Evolutionary conservation across 768 basidiomycete genomes (phyloP).

Genomic region (Boletus subparvulus): DNA sequence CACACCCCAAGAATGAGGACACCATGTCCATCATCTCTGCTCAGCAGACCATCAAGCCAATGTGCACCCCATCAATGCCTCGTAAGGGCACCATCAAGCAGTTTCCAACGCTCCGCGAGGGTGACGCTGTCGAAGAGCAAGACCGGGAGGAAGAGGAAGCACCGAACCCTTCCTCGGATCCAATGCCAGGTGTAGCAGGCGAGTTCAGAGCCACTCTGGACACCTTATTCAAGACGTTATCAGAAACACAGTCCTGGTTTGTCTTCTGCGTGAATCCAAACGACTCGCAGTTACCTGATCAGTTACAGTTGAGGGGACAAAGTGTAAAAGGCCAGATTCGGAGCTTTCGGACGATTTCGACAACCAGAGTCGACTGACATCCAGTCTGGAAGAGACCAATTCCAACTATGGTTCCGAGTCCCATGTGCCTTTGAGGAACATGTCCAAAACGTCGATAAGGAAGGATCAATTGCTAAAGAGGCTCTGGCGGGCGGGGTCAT

Average conservation of each 20-base stretch:
- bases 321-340: too few species aligned
- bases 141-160: conserved; percentile 49
- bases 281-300: too few species aligned
- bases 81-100: conserved; percentile 73
- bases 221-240: too few species aligned
- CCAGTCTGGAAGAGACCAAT: conserved; percentile 69
- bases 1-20: conserved; percentile 89
- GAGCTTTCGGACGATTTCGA: too few species aligned
- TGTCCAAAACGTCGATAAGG: conserved; percentile 83
- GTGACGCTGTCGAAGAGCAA: conserved; percentile 36
- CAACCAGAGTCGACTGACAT: conserved; percentile 72
- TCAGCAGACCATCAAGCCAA: conserved; percentile 89
- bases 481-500: conserved; percentile 73
- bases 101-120: conserved; percentile 35
- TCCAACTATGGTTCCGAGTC: conserved; percentile 89
- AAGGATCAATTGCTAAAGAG: conserved; percentile 74
- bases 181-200: conserved; percentile 46
- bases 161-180: conserved; percentile 27
- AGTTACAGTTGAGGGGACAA: too few species aligned
- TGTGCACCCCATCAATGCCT: conserved; percentile 87
- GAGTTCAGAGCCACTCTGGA: too few species aligned
- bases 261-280: too few species aligned
- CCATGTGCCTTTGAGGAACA: conserved; percentile 90
- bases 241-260: too few species aligned
- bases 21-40: conserved; percentile 80